These are phyloP conservation scores for Neofusicoccum kwambonambiense DNA, from an alignment of 2,329 filamentous ascomycete species.

Conservation along the genomic window DNA sequence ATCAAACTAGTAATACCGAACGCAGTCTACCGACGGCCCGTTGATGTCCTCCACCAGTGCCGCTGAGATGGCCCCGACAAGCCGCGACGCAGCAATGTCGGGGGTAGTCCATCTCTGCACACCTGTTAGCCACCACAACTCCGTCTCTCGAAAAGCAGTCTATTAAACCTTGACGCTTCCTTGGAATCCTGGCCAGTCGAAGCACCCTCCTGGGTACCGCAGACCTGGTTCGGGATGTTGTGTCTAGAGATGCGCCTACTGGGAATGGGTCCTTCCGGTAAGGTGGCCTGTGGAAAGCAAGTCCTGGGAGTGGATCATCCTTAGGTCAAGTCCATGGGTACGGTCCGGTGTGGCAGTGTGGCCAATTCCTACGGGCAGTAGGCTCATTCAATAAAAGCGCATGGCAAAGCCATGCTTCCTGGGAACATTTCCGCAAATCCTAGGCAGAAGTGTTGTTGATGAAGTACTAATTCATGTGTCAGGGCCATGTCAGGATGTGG, in stretches of 20 bases:
- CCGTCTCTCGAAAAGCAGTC: not conserved
- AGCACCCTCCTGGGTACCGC: not conserved
- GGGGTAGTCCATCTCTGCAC: constrained; percentile 10
- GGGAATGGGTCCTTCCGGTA: constrained; percentile 1
- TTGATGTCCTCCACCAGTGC: not conserved
- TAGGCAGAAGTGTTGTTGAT: constrained; percentile 1
- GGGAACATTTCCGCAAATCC: constrained; percentile 3
- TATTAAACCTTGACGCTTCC: not conserved
- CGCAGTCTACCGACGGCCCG: not conserved
- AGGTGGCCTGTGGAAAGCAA: constrained; percentile 5
- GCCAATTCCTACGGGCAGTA: constrained; percentile 11
- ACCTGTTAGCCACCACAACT: not conserved
- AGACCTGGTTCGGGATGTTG: not conserved
- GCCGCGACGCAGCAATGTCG: constrained; percentile 8
- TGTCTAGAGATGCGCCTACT: not conserved
- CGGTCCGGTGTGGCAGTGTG: constrained; percentile 7
- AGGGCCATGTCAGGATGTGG: not conserved
- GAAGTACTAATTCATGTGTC: not conserved
- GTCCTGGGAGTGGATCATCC: not conserved
- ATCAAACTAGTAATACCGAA: not conserved
- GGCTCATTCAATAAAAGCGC: constrained; percentile 13
- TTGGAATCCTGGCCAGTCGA: not conserved
- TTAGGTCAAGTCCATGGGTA: constrained; percentile 1
- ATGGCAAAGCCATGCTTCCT: constrained; percentile 16
- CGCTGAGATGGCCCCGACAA: constrained; percentile 11